Evolutionary conservation across 2,329 filamentous ascomycete species (phyloP).

Genomic region (Teratosphaeria epicoccoides): DNA sequence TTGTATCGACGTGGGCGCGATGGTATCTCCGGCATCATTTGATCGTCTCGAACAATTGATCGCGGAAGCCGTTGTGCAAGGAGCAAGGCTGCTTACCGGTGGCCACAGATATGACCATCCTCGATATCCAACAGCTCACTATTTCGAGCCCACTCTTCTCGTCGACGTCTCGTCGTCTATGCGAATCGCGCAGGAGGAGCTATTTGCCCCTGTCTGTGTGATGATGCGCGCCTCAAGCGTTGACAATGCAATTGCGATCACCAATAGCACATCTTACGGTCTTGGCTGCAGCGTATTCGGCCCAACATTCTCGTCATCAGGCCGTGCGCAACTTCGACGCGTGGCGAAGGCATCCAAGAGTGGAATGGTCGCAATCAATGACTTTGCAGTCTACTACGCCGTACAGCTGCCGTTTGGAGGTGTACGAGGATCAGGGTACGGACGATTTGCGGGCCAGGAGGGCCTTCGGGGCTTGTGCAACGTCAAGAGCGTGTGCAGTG

Average conservation of each 20-base stretch:
- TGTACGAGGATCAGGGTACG: conserved; percentile 77
- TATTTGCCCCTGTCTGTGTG: conserved; percentile 85
- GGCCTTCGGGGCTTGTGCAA: conserved; percentile 79
- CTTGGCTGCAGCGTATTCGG: conserved; percentile 88
- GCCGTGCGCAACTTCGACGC: conserved; percentile 49
- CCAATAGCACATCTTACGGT: conserved; percentile 75
- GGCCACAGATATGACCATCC: conserved; percentile 65
- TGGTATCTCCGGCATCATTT: conserved; percentile 74
- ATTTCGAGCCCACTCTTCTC: conserved; percentile 84
- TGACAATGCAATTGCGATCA: conserved; percentile 58
- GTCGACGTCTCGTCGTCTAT: conserved; percentile 80
- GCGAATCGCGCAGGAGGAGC: conserved; percentile 79
- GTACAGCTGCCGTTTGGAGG: conserved; percentile 93
- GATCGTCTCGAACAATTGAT: conserved; percentile 66
- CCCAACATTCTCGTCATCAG: conserved; percentile 29
- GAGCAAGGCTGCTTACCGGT: conserved; percentile 72
- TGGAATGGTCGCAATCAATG: conserved; percentile 91
- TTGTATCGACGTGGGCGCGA: conserved; percentile 70
- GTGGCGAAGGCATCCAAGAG: conserved; percentile 61
- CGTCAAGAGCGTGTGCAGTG: conserved; percentile 72
- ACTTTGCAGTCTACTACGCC: conserved; percentile 88
- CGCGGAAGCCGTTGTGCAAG: conserved; percentile 61
- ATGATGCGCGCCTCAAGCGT: conserved; percentile 64
- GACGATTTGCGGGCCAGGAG: conserved; percentile 83
- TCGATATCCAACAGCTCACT: conserved; percentile 66